These are phyloP conservation scores for Chamaecyparis obtusa DNA, from an alignment of 75 land plant genomes.

Conservation along the genomic window DNA sequence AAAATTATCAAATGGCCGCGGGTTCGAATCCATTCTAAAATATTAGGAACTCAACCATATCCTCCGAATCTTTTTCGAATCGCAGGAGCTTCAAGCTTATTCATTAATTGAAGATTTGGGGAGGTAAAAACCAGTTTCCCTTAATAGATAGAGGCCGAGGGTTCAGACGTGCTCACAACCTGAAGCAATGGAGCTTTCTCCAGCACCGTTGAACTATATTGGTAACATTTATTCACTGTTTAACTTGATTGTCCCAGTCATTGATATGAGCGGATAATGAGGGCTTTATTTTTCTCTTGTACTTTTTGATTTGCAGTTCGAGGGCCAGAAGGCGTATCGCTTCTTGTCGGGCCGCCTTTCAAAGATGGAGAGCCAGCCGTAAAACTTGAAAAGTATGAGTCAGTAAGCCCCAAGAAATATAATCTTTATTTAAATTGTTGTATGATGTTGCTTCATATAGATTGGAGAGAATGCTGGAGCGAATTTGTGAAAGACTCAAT, in stretches of 20 bases:
- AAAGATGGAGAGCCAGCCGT: constrained; percentile 37
- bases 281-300: neutral
- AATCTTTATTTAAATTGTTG: neutral
- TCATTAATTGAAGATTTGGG: too few relatives aligned
- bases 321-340: constrained; percentile 67
- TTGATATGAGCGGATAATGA: neutral
- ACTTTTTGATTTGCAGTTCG: constrained; percentile 39
- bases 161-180: neutral
- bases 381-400: constrained; percentile 45
- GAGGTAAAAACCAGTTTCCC: too few relatives aligned
- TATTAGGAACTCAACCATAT: neutral
- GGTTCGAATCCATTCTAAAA: neutral
- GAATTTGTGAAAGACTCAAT: too few relatives aligned
- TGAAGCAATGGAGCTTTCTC: neutral
- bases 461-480: too few relatives aligned
- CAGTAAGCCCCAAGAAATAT: neutral
- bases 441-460: too few relatives aligned
- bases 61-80: too few relatives aligned
- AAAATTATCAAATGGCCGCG: neutral
- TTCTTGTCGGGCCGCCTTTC: constrained; percentile 84
- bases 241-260: neutral
- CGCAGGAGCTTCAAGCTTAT: too few relatives aligned
- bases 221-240: neutral
- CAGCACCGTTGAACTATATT: neutral
- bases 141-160: neutral